Evolutionary conservation across 768 basidiomycete species (phyloP).

Genomic region (Phlebiopsis flavidoalba): DNA sequence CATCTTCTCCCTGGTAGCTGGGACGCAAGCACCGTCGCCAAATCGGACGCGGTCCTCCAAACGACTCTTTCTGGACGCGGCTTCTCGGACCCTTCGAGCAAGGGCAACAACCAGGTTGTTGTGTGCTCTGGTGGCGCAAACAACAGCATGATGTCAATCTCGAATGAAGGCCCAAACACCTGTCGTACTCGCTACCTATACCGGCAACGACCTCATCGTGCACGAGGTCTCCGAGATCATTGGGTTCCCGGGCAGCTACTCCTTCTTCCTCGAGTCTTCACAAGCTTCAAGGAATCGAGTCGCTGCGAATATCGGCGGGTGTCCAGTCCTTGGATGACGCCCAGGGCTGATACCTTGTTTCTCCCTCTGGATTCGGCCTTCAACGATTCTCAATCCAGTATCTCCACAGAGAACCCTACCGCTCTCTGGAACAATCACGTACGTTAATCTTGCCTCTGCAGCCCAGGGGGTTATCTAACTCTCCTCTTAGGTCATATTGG

Average conservation of each 20-base stretch:
- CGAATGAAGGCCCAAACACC: conserved; percentile 4
- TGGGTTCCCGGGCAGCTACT: not conserved
- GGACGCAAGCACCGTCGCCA: too few species aligned
- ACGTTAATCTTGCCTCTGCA: not conserved
- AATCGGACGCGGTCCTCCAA: too few species aligned
- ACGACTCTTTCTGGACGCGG: not conserved
- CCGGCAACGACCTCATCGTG: not conserved
- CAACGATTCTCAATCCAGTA: too few species aligned
- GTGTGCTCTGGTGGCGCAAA: not conserved
- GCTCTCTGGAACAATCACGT: not conserved
- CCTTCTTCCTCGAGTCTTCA: not conserved
- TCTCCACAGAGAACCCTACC: not conserved
- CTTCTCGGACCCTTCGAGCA: not conserved
- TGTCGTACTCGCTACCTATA: not conserved
- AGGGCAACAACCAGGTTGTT: too few species aligned
- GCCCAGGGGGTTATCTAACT: not conserved
- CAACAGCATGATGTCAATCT: not conserved
- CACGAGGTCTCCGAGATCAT: not conserved
- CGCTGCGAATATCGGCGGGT: not conserved
- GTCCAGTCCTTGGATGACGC: not conserved
- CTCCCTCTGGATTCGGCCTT: not conserved
- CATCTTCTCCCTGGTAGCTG: conserved; percentile 4
- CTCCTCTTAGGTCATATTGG: not conserved
- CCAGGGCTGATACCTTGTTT: not conserved
- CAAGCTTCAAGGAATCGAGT: not conserved